Conservation (phyloP, 441 rosid genomes). For the Erysimum cheiri region DNA sequence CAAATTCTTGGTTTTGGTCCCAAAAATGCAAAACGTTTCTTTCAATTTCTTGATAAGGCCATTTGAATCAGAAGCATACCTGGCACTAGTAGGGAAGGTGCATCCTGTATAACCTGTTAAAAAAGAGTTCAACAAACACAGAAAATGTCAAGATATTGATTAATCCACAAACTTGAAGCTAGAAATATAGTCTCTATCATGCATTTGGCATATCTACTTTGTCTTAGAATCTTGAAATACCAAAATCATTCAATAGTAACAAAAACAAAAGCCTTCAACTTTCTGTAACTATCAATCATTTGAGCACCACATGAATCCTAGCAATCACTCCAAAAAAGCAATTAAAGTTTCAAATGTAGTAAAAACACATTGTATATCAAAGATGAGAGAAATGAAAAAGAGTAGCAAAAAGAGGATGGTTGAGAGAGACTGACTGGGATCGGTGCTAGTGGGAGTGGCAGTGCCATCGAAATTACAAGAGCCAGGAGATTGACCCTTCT, state of each 20-base stretch:
- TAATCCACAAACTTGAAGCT: constrained; percentile 7
- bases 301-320: constrained; percentile 27
- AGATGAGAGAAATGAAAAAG: constrained; percentile 8
- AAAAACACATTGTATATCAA: neutral
- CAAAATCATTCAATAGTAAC: constrained; percentile 18
- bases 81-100: constrained; percentile 53
- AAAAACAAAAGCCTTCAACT: constrained; percentile 27
- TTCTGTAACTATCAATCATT: constrained; percentile 25
- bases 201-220: constrained; percentile 28
- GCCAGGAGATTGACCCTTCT: constrained; percentile 61
- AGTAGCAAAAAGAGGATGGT: no score
- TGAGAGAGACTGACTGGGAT: constrained; percentile 67
- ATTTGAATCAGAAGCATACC: constrained; percentile 48
- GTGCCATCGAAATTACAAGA: constrained; percentile 71
- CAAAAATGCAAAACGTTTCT: constrained; percentile 29
- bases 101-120: constrained; percentile 52
- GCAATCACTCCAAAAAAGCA: constrained; percentile 10
- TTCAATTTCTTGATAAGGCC: constrained; percentile 9
- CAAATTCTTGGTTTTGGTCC: constrained; percentile 33
- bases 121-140: constrained; percentile 1
- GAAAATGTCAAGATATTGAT: constrained; percentile 16
- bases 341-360: constrained; percentile 7
- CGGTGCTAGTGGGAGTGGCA: constrained; percentile 55
- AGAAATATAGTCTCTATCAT: constrained; percentile 7
- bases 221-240: constrained; percentile 32